Base-by-base conservation (phyloP, 768 basidiomycete species). In the Inosperma sp. region DNA sequence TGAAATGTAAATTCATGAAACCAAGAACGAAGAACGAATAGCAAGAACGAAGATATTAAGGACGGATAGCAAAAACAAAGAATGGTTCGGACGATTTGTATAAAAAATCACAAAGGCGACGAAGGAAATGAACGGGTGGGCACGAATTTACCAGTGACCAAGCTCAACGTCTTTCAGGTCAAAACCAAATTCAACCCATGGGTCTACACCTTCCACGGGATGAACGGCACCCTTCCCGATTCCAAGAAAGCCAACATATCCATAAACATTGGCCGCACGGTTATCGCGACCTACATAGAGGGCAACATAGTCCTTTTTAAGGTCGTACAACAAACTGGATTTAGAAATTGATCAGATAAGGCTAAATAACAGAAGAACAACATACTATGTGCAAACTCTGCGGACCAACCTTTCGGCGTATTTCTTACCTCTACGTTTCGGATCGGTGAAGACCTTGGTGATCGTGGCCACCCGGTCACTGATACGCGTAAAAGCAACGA, bases 111-210 rank as follows among this genome's bases (percentile, higher is more conserved):
- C 40, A 27, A 10, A 13, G 8, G 27, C 27, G 35, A 37, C 23
- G 27, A 5, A 48, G 19, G 25, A 7, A 46, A 7, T 17, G 40
- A 25, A 48, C 34, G 34, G 9, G 22, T 13, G 23, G n/a, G 9
- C 29, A 22, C 3, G n/a, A 17, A 13, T 37, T 72, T 68, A 88
- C 86, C 88, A 90, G 59, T 85, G 82, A 2, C 87, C 88, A 13
- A 84, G 71, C 2, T 67, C 54, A 17, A 82, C 76, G 22, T 49
- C 44, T 14, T 53, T 49, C 19, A 64, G 69, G 54, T 80, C 73
- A 49, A 86, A 87, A 7, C 86, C 86, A 43, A 83, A 66, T 50
- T 88, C 86, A 5, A 81, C 55, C 83, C 83, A 88, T 13, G 48
- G 55, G 30, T 73, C 70, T 23, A 70, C 65, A 7, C 73, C 75